phyloP scores from a whole-genome alignment of 148 eudicot species.

The Beta vulgaris region DNA sequence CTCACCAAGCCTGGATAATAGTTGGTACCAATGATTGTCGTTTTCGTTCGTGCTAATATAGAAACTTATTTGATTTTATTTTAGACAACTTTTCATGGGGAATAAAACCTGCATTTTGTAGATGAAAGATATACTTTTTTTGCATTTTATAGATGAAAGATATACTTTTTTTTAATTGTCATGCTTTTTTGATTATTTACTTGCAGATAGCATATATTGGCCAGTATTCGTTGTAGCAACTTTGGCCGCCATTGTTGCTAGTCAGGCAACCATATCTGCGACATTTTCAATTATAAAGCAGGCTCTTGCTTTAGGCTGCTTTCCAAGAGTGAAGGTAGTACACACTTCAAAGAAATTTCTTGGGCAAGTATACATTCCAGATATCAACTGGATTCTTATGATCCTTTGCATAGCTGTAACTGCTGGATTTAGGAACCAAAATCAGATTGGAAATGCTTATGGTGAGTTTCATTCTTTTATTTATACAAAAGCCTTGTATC shows the following conservation, averaged over 20 bases:
- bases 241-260: slow-evolving; percentile 89
- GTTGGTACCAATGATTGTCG: background rate
- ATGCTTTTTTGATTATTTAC: slow-evolving; percentile 12
- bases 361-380: slow-evolving; percentile 80
- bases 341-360: slow-evolving; percentile 88
- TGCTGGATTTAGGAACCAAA: slow-evolving; percentile 71
- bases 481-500: background rate
- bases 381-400: slow-evolving; percentile 82
- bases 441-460: slow-evolving; percentile 82
- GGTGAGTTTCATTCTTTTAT: slow-evolving; percentile 46
- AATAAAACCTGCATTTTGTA: background rate
- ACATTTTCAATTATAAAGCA: slow-evolving; percentile 96
- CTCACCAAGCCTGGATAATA: background rate
- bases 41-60: background rate
- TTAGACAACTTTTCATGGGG: background rate
- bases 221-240: slow-evolving; percentile 91
- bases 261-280: slow-evolving; percentile 98
- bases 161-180: background rate
- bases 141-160: background rate
- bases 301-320: slow-evolving; percentile 91
- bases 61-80: background rate
- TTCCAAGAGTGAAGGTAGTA: slow-evolving; percentile 93
- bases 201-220: slow-evolving; percentile 88
- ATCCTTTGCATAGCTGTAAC: slow-evolving; percentile 72
- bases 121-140: background rate